A percentile compares a stretch with the other conserved stretches of the same genome.
phyloP scores from a whole-genome alignment of 768 basidiomycete genomes.

The Tylopilus rubrobrunneus region DNA sequence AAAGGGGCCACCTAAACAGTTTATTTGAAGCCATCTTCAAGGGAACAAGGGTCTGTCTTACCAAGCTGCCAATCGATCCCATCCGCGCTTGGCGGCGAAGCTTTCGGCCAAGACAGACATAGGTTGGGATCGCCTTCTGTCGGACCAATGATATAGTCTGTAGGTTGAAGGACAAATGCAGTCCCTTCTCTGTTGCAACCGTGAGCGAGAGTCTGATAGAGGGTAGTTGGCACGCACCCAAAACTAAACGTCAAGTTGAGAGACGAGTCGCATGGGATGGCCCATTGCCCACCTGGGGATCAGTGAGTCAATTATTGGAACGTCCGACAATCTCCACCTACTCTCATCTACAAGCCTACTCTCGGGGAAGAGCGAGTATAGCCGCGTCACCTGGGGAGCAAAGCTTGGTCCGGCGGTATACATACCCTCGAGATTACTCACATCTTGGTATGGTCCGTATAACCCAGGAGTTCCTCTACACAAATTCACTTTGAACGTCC shows the following conservation, averaged over 20 bases:
- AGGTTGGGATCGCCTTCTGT: slow-evolving; percentile 57
- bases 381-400: slow-evolving; percentile 53
- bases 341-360: slow-evolving; percentile 67
- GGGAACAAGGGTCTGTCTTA: slow-evolving; percentile 20
- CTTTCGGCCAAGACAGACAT: slow-evolving; percentile 74
- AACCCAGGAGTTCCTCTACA: slow-evolving; percentile 65
- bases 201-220: not conserved
- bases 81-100: slow-evolving; percentile 60
- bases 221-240: slow-evolving; percentile 42
- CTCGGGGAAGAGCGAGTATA: slow-evolving; percentile 56
- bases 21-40: not conserved
- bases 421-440: slow-evolving; percentile 29
- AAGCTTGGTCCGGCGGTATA: not conserved
- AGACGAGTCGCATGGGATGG: slow-evolving; percentile 62
- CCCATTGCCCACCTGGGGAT: slow-evolving; percentile 62
- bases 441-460: slow-evolving; percentile 77
- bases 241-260: slow-evolving; percentile 63
- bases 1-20: slow-evolving; percentile 53
- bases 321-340: slow-evolving; percentile 25
- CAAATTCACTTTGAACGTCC: slow-evolving; percentile 1
- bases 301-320: not conserved
- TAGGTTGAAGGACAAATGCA: slow-evolving; percentile 61
- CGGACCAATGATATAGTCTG: slow-evolving; percentile 76
- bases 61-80: slow-evolving; percentile 85
- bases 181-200: slow-evolving; percentile 20